Conservation (phyloP, 257 asterid species). For the Solanum megistacrolobum region DNA sequence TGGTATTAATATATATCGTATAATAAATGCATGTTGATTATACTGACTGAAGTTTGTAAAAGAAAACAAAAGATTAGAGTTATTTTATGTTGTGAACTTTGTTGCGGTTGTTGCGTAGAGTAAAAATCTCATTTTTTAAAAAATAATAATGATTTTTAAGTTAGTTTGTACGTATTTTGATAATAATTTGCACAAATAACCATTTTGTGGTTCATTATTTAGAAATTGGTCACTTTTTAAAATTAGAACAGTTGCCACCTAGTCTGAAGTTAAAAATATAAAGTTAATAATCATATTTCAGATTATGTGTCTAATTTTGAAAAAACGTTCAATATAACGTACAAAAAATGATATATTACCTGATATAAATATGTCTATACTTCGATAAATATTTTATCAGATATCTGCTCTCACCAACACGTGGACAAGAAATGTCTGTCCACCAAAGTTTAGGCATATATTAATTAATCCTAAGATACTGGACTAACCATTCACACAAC, state of each 20-base stretch:
- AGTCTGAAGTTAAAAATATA: not conserved
- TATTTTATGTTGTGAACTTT: not conserved
- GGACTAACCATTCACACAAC: not conserved
- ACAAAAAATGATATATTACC: not conserved
- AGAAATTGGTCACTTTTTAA: not conserved
- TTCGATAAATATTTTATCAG: not conserved
- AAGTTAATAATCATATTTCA: not conserved
- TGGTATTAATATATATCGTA: not conserved
- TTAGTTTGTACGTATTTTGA: not conserved
- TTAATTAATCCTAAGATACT: not conserved
- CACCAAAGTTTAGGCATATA: not conserved
- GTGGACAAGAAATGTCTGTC: not conserved
- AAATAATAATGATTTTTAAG: not conserved
- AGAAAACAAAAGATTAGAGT: not conserved
- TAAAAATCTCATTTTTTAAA: not conserved
- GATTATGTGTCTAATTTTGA: not conserved
- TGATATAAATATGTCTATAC: not conserved
- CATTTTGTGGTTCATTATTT: not conserved
- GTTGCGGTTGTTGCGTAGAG: not conserved
- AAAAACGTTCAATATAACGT: not conserved
- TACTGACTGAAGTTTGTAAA: too few relatives aligned
- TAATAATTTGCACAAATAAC: not conserved
- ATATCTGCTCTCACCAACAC: not conserved
- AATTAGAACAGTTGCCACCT: not conserved
- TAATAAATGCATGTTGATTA: not conserved